Conservation (phyloP, 805 yeast species). For the Schwanniomyces polymorphus region DNA sequence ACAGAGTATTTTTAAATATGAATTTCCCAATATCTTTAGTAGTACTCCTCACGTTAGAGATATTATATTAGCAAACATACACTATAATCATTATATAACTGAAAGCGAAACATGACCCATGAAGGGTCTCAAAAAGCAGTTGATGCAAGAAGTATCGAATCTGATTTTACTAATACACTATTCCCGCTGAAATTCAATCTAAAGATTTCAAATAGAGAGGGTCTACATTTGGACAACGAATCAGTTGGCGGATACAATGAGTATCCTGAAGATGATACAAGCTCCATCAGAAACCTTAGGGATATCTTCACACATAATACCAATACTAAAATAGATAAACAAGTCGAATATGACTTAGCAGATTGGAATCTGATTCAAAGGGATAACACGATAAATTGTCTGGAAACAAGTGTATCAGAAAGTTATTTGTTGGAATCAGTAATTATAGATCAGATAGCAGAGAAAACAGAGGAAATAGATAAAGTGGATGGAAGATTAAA, state of each 20-base stretch:
- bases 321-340: not conserved
- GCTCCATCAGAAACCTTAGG: slow-evolving; percentile 9
- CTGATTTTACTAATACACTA: not conserved
- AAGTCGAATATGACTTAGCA: not conserved
- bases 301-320: slow-evolving; percentile 6
- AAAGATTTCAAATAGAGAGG: not conserved
- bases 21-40: not conserved
- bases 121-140: slow-evolving; percentile 5
- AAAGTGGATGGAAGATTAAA: slow-evolving; percentile 22
- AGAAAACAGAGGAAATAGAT: not conserved
- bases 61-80: not conserved
- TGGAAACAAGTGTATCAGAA: slow-evolving; percentile 11
- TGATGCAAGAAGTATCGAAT: not conserved
- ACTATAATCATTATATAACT: not conserved
- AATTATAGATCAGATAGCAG: slow-evolving; percentile 18
- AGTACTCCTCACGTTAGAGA: not conserved
- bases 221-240: not conserved
- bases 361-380: not conserved
- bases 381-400: not conserved
- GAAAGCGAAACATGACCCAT: slow-evolving; percentile 5
- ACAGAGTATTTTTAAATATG: not conserved
- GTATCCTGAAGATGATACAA: slow-evolving; percentile 1
- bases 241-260: not conserved
- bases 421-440: slow-evolving; percentile 15
- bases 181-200: not conserved